Evolutionary conservation across 768 basidiomycete species (phyloP).

Genomic region (Tulasnella sp.): DNA sequence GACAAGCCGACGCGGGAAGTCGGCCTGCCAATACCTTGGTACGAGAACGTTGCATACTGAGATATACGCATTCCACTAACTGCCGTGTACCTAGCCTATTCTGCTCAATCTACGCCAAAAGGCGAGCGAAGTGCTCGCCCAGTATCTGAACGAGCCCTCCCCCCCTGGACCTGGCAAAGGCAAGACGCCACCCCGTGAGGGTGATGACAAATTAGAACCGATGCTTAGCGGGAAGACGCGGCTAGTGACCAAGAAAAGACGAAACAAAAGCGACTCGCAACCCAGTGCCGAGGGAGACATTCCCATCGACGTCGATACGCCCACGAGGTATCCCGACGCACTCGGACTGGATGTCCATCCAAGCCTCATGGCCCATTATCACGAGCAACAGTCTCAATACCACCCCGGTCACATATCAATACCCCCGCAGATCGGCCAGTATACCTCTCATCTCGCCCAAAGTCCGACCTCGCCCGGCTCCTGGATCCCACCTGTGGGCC

Average conservation of each 20-base stretch:
- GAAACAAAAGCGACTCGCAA: background rate
- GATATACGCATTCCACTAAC: background rate
- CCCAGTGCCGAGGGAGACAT: background rate
- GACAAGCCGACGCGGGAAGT: constrained; percentile 14
- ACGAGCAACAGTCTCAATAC: background rate
- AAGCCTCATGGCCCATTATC: constrained; percentile 5
- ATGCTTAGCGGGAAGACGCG: constrained; percentile 17
- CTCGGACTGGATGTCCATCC: constrained; percentile 4
- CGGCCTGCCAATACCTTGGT: constrained; percentile 14
- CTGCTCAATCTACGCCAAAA: constrained; percentile 15
- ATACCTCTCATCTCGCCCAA: background rate
- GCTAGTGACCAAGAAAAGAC: constrained; percentile 3
- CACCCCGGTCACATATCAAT: background rate
- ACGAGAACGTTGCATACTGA: background rate
- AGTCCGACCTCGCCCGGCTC: background rate
- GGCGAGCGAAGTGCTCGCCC: background rate
- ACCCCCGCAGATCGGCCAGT: background rate
- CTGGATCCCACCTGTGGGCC: background rate
- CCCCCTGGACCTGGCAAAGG: background rate
- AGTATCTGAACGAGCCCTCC: constrained; percentile 10
- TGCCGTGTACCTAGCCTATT: constrained; percentile 5
- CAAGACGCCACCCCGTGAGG: background rate
- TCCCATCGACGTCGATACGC: background rate
- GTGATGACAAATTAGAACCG: constrained; percentile 12
- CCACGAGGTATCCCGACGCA: background rate